Conservation (phyloP, 371 early-diverging fungal species). For the Mucor saturninus region DNA sequence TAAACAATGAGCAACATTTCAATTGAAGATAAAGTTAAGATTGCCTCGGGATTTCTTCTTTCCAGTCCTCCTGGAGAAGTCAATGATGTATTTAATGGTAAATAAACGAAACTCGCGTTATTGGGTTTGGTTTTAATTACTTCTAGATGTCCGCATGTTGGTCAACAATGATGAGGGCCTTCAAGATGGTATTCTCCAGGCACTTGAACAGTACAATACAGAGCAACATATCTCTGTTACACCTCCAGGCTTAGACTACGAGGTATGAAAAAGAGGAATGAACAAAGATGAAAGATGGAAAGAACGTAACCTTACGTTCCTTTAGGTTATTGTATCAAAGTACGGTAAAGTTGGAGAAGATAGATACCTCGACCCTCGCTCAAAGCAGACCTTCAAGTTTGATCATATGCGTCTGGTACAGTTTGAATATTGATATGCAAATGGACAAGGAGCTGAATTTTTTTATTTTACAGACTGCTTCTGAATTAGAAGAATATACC, state of each 20-base stretch:
- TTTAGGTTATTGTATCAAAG: slow-evolving; percentile 77
- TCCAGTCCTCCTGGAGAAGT: slow-evolving; percentile 96
- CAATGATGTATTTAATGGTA: slow-evolving; percentile 95
- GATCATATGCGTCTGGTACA: slow-evolving; percentile 77
- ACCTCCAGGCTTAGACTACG: slow-evolving; percentile 66
- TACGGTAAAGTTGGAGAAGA: slow-evolving; percentile 67
- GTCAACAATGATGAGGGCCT: slow-evolving; percentile 82
- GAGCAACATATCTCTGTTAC: slow-evolving; percentile 78
- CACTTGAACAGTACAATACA: slow-evolving; percentile 84
- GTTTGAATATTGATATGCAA: background rate
- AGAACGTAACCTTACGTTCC: background rate
- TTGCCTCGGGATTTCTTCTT: slow-evolving; percentile 81
- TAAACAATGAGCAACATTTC: slow-evolving; percentile 26
- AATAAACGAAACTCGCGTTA: slow-evolving; percentile 3
- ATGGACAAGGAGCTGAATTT: background rate
- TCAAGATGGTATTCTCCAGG: slow-evolving; percentile 70
- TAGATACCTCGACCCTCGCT: slow-evolving; percentile 77
- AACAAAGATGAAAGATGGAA: background rate
- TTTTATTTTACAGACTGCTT: slow-evolving; percentile 46
- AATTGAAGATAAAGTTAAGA: slow-evolving; percentile 72
- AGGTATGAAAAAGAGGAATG: slow-evolving; percentile 52
- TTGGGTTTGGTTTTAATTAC: background rate
- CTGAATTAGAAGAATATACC: slow-evolving; percentile 62
- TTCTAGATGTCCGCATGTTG: slow-evolving; percentile 84
- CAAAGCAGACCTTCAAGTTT: slow-evolving; percentile 68